Evolutionary conservation across 2,329 filamentous ascomycete species (phyloP).

Genomic region (Fusarium paranaense): DNA sequence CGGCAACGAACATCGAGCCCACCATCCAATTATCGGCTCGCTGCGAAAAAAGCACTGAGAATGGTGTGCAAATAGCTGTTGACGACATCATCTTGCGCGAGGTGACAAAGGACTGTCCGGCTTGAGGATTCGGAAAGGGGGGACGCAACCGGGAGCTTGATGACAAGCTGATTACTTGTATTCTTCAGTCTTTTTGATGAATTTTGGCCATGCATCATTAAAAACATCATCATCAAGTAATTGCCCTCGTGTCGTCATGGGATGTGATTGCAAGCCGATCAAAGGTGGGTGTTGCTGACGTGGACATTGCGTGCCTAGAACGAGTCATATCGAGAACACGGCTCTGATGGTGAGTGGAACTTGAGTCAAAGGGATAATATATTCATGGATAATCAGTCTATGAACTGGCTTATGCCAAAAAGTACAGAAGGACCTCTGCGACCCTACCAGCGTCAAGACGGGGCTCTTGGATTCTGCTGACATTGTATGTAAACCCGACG

Average conservation of each 20-base stretch:
- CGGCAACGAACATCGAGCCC: not conserved
- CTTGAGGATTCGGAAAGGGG: not conserved
- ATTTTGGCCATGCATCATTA: not conserved
- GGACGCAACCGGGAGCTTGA: not conserved
- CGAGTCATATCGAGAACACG: not conserved
- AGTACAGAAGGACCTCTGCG: not conserved
- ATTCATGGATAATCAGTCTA: not conserved
- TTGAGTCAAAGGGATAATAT: not conserved
- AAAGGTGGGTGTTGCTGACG: not conserved
- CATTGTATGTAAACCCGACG: not conserved
- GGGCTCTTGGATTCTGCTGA: not conserved
- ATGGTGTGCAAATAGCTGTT: not conserved
- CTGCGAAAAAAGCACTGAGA: not conserved
- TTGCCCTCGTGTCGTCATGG: not conserved
- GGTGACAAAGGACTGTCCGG: not conserved
- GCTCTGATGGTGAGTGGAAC: not conserved
- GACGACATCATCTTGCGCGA: not conserved
- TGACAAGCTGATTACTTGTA: not conserved
- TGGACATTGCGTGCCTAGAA: not conserved
- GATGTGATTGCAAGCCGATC: not conserved
- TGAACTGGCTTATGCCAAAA: not conserved
- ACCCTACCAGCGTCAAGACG: not conserved
- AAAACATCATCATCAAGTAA: not conserved
- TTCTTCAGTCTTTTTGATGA: not conserved
- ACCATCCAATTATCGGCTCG: not conserved